Percentiles rank a stretch among this genome's conserved stretches.
These are phyloP conservation scores for Calonectria henricotiae DNA, from an alignment of 2,329 filamentous ascomycete species.

Conservation along the genomic window DNA sequence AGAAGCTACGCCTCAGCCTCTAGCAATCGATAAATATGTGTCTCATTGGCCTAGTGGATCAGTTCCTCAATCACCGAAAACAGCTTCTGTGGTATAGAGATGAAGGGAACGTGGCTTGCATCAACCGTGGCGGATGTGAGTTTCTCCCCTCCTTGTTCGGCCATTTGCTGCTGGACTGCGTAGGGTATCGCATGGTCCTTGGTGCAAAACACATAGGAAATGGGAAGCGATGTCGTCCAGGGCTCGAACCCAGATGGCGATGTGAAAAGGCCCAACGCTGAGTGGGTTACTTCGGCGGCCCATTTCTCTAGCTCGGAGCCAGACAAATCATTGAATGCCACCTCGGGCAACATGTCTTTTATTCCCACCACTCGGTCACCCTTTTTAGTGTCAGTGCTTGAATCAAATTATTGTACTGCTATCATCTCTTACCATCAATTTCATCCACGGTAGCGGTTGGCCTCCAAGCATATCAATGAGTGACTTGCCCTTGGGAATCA, in stretches of 20 bases:
- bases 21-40: neutral
- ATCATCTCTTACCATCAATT: neutral
- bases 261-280: conserved; percentile 7
- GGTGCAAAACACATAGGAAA: conserved; percentile 12
- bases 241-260: conserved; percentile 20
- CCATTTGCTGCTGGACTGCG: conserved; percentile 19
- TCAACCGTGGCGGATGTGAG: neutral
- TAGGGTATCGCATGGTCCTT: conserved; percentile 20
- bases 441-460: conserved; percentile 14
- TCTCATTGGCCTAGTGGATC: neutral
- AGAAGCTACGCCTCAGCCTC: neutral
- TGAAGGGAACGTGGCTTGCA: conserved; percentile 18
- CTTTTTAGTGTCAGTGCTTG: neutral
- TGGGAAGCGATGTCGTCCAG: neutral
- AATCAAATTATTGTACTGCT: neutral
- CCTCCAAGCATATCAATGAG: conserved; percentile 25
- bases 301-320: neutral
- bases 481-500: conserved; percentile 21
- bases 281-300: conserved; percentile 18
- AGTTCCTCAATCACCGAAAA: neutral
- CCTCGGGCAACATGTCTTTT: neutral
- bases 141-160: neutral
- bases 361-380: conserved; percentile 14
- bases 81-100: conserved; percentile 1
- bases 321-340: conserved; percentile 15